phyloP scores from a whole-genome alignment of 2,329 filamentous ascomycete species.

The Fusarium sp. region DNA sequence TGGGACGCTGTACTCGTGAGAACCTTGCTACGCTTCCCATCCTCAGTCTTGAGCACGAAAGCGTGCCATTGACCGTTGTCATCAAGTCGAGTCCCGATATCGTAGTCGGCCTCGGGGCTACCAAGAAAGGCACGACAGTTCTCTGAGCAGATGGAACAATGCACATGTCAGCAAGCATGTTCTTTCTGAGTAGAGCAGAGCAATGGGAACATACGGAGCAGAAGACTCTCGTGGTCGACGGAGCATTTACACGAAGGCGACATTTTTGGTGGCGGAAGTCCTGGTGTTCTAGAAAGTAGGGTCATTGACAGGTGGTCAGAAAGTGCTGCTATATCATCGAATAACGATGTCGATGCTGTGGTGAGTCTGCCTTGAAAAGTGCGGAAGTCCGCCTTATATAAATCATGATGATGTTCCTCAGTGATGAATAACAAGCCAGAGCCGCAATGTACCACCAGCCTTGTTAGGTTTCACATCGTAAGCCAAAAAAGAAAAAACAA shows the following conservation, averaged over 20 bases:
- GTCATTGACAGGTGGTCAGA: conserved; percentile 28
- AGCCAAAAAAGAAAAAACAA: conserved; percentile 4
- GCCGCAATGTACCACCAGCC: too few species aligned
- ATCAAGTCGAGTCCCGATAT: conserved; percentile 46
- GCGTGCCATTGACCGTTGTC: conserved; percentile 45
- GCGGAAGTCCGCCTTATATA: conserved; percentile 22
- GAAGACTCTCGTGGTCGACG: conserved; percentile 30
- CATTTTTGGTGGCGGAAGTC: conserved; percentile 27
- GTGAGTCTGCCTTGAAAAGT: neutral
- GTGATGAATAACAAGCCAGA: too few species aligned
- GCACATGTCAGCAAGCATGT: neutral
- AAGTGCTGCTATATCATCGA: conserved; percentile 5
- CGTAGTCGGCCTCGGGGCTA: conserved; percentile 39
- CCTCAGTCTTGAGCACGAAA: conserved; percentile 47
- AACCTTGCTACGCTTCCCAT: conserved; percentile 47
- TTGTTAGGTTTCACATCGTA: neutral
- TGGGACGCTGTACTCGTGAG: conserved; percentile 53
- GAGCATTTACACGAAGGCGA: conserved; percentile 13
- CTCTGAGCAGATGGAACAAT: conserved; percentile 27
- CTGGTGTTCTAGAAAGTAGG: conserved; percentile 24
- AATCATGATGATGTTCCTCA: too few species aligned
- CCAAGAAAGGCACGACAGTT: conserved; percentile 49
- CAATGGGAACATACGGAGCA: conserved; percentile 21
- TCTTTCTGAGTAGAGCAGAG: too few species aligned
- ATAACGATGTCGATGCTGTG: neutral